A percentile compares a stretch with the other conserved stretches of the same genome.
Conservation (phyloP, 2,329 filamentous ascomycete species). For the Kalaharituber pfeilii region DNA sequence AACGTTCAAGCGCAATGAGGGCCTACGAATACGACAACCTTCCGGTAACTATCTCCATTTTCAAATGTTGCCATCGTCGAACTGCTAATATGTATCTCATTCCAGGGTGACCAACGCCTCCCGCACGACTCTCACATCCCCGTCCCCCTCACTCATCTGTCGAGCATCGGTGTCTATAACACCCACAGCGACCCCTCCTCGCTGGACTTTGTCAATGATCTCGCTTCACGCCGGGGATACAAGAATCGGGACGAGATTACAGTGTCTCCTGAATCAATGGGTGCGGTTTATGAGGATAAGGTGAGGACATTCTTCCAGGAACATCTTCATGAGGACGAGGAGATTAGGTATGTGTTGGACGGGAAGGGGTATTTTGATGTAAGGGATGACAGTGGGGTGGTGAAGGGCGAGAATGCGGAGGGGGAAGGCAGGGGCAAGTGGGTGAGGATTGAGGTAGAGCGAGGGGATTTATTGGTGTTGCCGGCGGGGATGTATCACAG, state of each 20-base stretch:
- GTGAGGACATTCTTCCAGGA: slow-evolving; percentile 88
- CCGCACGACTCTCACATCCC: not conserved
- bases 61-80: no score
- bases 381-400: slow-evolving; percentile 36
- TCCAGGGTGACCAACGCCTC: not conserved
- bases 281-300: slow-evolving; percentile 75
- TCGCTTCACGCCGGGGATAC: slow-evolving; percentile 63
- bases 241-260: slow-evolving; percentile 89
- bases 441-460: slow-evolving; percentile 71
- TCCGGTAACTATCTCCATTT: no score
- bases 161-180: not conserved
- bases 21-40: not conserved
- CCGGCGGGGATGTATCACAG: slow-evolving; percentile 93
- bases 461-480: slow-evolving; percentile 79
- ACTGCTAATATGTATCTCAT: no score
- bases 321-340: slow-evolving; percentile 95
- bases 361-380: slow-evolving; percentile 91
- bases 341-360: slow-evolving; percentile 85
- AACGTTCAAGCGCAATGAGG: no score
- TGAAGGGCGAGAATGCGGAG: slow-evolving; percentile 30
- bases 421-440: slow-evolving; percentile 49
- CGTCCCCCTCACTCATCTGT: not conserved
- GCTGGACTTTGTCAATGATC: slow-evolving; percentile 48
- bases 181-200: not conserved
- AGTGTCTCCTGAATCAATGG: slow-evolving; percentile 73